Percentiles rank a stretch among this genome's conserved stretches.
Evolutionary conservation across 73 alveolate species (phyloP).

Genomic region (Urostyla sp.): DNA sequence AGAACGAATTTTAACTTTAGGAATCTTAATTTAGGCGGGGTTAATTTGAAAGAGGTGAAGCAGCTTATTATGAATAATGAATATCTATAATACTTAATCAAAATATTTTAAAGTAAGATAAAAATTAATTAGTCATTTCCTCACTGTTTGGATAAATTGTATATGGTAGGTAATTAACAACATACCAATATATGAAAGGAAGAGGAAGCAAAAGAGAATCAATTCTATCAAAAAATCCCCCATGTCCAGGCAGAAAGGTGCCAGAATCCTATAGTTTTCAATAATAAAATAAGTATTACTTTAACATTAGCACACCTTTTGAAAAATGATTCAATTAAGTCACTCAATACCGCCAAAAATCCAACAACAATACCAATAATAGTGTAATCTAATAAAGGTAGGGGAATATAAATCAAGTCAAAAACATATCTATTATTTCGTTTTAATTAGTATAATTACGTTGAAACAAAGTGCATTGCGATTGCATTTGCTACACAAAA

Average conservation of each 20-base stretch:
- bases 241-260: conserved; percentile 63
- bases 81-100: not conserved
- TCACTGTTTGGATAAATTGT: not conserved
- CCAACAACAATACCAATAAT: conserved; percentile 32
- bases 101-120: not conserved
- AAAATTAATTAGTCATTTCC: not conserved
- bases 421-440: not conserved
- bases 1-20: no score
- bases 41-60: not conserved
- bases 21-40: no score
- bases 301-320: conserved; percentile 61
- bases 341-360: conserved; percentile 21
- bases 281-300: conserved; percentile 1
- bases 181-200: conserved; percentile 44
- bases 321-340: conserved; percentile 46
- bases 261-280: conserved; percentile 41
- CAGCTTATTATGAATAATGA: not conserved
- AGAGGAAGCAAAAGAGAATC: conserved; percentile 49
- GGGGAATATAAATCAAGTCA: conserved; percentile 26
- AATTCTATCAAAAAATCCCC: conserved; percentile 62
- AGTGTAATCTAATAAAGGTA: conserved; percentile 24
- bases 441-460: not conserved
- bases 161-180: conserved; percentile 2
- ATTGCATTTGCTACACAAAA: not conserved
- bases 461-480: conserved; percentile 25